Evolutionary conservation across 1,139 yeast species (phyloP).

Genomic region (Saccharomyces uvarum): DNA sequence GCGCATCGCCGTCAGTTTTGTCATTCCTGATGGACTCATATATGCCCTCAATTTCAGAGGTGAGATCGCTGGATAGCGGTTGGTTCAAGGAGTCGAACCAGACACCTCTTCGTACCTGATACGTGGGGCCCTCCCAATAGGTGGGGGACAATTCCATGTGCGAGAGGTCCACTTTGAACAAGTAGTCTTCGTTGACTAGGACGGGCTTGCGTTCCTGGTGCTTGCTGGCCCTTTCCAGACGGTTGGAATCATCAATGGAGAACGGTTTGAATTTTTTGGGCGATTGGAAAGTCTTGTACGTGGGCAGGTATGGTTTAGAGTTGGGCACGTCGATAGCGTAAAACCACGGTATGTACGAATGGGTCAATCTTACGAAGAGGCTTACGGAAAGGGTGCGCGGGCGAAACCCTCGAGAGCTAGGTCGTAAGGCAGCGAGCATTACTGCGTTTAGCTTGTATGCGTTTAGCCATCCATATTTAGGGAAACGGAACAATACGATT

Average conservation of each 20-base stretch:
- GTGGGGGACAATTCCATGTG: constrained; percentile 54
- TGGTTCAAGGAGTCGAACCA: constrained; percentile 66
- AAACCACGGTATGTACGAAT: constrained; percentile 46
- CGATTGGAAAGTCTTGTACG: constrained; percentile 37
- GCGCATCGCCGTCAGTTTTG: constrained; percentile 23
- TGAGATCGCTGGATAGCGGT: constrained; percentile 49
- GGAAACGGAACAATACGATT: neutral
- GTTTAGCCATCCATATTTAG: neutral
- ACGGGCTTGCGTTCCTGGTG: constrained; percentile 25
- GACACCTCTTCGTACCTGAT: constrained; percentile 73
- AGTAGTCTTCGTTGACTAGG: constrained; percentile 72
- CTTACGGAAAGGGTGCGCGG: neutral
- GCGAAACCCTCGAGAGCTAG: neutral
- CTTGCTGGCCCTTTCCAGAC: constrained; percentile 42
- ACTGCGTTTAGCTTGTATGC: neutral
- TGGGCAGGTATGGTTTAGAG: constrained; percentile 54
- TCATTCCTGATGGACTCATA: constrained; percentile 32
- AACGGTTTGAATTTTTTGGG: constrained; percentile 68
- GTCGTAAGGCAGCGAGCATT: neutral
- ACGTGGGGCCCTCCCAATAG: constrained; percentile 86
- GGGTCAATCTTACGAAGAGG: constrained; percentile 4
- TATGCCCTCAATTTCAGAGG: constrained; percentile 54
- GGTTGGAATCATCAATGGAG: constrained; percentile 50
- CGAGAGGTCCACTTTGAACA: constrained; percentile 62
- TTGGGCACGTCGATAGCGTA: constrained; percentile 75